Percentiles rank a stretch among this genome's conserved stretches.
phyloP scores from a whole-genome alignment of 148 eudicot genomes.

The Pouteria glomerata region DNA sequence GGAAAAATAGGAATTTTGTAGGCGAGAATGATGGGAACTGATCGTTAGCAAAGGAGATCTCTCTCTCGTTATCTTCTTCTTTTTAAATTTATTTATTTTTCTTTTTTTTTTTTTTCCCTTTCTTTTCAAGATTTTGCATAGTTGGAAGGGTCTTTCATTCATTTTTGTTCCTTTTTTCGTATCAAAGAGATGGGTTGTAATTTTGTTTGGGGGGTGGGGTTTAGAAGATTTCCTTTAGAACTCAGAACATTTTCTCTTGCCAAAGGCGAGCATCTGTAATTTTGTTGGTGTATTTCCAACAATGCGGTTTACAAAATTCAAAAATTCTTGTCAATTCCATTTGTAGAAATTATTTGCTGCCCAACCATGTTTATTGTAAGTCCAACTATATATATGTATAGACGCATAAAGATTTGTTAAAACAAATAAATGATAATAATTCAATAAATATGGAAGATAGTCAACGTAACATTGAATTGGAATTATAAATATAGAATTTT shows the following conservation, averaged over 20 bases:
- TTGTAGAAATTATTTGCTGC: neutral
- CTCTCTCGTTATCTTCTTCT: conserved; percentile 15
- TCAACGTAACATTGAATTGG: too few relatives aligned
- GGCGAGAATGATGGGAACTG: conserved; percentile 24
- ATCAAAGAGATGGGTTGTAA: conserved; percentile 26
- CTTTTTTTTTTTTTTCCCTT: conserved; percentile 11
- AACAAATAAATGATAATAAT: too few relatives aligned
- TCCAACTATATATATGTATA: too few relatives aligned
- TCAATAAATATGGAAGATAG: too few relatives aligned
- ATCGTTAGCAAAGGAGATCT: conserved; percentile 19
- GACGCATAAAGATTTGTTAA: too few relatives aligned
- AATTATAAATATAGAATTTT: too few relatives aligned
- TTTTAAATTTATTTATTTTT: too few relatives aligned
- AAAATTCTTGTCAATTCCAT: conserved; percentile 10
- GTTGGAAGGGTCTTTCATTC: conserved; percentile 56
- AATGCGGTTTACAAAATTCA: conserved; percentile 24
- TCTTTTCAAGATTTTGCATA: conserved; percentile 39
- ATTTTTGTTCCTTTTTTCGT: conserved; percentile 41
- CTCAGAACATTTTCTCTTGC: conserved; percentile 18
- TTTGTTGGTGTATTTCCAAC: conserved; percentile 41
- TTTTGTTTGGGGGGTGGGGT: conserved; percentile 41
- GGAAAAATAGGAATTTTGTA: conserved; percentile 24
- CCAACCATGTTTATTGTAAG: too few relatives aligned
- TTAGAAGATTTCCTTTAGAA: conserved; percentile 16
- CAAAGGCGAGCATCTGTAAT: conserved; percentile 47